Conservation (phyloP, 2,329 filamentous ascomycete genomes). For the Teratosphaeria viscida region DNA sequence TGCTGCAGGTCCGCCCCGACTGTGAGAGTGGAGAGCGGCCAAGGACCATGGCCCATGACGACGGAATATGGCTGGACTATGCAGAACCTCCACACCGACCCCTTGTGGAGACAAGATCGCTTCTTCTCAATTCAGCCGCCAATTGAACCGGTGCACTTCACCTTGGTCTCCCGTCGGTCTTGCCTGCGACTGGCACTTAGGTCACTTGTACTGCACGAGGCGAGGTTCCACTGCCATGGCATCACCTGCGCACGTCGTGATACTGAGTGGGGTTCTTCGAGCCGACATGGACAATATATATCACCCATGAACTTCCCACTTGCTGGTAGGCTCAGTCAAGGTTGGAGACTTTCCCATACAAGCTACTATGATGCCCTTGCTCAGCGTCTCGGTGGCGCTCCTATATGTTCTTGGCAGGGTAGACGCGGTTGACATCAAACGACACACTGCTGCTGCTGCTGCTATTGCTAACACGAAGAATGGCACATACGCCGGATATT, state of each 20-base stretch:
- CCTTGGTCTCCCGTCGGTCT: neutral
- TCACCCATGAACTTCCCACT: neutral
- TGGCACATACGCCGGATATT: constrained; percentile 39
- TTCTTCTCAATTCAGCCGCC: neutral
- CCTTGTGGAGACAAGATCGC: neutral
- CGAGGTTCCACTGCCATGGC: neutral
- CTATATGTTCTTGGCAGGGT: neutral
- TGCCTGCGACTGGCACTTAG: neutral
- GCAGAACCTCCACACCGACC: neutral
- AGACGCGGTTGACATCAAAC: neutral
- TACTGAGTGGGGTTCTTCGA: neutral
- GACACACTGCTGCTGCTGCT: neutral
- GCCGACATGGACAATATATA: neutral
- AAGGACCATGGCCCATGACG: constrained; percentile 1
- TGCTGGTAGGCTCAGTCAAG: neutral
- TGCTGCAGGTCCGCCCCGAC: neutral
- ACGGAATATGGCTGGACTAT: neutral
- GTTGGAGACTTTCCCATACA: neutral
- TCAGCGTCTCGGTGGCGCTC: neutral
- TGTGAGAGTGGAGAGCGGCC: neutral
- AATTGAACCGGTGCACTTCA: neutral
- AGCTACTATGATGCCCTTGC: neutral
- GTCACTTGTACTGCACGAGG: neutral
- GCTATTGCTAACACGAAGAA: constrained; percentile 29
- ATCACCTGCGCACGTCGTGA: neutral